phyloP scores from a whole-genome alignment of 73 alveolate genomes.

The Symbiodinium natans region DNA sequence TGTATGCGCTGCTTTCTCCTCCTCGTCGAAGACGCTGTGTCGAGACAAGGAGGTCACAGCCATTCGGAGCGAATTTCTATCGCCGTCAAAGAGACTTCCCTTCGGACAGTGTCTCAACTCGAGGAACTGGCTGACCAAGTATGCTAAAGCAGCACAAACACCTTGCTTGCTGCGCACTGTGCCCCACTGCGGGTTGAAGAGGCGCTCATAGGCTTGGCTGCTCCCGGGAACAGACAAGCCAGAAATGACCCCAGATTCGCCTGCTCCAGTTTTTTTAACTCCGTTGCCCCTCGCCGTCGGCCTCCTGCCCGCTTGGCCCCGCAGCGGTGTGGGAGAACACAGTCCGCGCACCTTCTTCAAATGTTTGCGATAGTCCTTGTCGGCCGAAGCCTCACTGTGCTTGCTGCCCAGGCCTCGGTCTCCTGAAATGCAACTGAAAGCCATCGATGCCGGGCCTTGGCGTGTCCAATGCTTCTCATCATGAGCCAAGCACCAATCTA shows the following conservation, averaged over 20 bases:
- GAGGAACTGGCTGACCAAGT: slow-evolving; percentile 28
- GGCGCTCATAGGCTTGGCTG: slow-evolving; percentile 56
- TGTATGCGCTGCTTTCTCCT: neutral
- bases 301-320: neutral
- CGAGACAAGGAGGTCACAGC: slow-evolving; percentile 57
- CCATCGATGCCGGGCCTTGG: neutral
- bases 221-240: slow-evolving; percentile 36
- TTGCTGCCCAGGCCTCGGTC: neutral
- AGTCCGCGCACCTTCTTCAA: slow-evolving; percentile 14
- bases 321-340: slow-evolving; percentile 24
- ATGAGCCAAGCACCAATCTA: slow-evolving; percentile 73
- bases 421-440: neutral
- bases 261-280: neutral
- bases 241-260: neutral
- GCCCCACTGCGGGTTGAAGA: slow-evolving; percentile 70
- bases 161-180: slow-evolving; percentile 82
- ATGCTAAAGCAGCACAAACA: slow-evolving; percentile 45
- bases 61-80: slow-evolving; percentile 4
- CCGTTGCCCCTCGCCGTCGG: neutral
- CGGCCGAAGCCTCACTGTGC: neutral
- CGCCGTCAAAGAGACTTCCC: slow-evolving; percentile 26
- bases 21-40: slow-evolving; percentile 50
- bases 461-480: slow-evolving; percentile 38
- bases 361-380: slow-evolving; percentile 65
- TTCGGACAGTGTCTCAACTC: slow-evolving; percentile 20